Evolutionary conservation across 306 rosid genomes (phyloP).

Genomic region (Cicer bijugum): DNA sequence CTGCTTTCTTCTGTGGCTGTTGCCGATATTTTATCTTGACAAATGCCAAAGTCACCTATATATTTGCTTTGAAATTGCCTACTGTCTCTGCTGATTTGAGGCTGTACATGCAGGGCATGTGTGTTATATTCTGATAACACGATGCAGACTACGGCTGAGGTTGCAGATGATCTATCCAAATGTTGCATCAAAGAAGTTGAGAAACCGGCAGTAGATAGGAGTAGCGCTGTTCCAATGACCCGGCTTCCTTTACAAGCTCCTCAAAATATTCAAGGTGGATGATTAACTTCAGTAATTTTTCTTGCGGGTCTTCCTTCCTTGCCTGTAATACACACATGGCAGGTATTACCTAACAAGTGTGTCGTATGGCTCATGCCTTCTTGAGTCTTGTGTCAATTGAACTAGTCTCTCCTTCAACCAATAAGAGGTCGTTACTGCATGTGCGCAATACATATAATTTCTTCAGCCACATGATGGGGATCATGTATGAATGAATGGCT

Average conservation of each 20-base stretch:
- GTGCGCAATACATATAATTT: too few species aligned
- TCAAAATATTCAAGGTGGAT: slow-evolving; percentile 80
- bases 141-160: slow-evolving; percentile 62
- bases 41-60: slow-evolving; percentile 14
- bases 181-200: slow-evolving; percentile 82
- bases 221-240: slow-evolving; percentile 58
- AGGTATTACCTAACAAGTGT: too few species aligned
- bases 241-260: slow-evolving; percentile 83
- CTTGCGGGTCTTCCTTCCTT: too few species aligned
- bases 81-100: slow-evolving; percentile 43
- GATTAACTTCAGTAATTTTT: background rate
- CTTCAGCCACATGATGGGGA: too few species aligned
- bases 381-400: too few species aligned
- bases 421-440: too few species aligned
- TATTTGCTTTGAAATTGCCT: slow-evolving; percentile 22
- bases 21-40: slow-evolving; percentile 10
- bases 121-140: slow-evolving; percentile 76
- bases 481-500: too few species aligned
- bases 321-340: too few species aligned
- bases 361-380: too few species aligned
- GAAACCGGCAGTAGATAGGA: slow-evolving; percentile 71
- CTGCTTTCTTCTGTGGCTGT: slow-evolving; percentile 31
- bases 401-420: too few species aligned
- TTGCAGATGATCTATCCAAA: slow-evolving; percentile 80
- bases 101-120: slow-evolving; percentile 67